These are phyloP conservation scores for Bondarzewia mesenterica DNA, from an alignment of 1,284 basidiomycete species.

Conservation along the genomic window DNA sequence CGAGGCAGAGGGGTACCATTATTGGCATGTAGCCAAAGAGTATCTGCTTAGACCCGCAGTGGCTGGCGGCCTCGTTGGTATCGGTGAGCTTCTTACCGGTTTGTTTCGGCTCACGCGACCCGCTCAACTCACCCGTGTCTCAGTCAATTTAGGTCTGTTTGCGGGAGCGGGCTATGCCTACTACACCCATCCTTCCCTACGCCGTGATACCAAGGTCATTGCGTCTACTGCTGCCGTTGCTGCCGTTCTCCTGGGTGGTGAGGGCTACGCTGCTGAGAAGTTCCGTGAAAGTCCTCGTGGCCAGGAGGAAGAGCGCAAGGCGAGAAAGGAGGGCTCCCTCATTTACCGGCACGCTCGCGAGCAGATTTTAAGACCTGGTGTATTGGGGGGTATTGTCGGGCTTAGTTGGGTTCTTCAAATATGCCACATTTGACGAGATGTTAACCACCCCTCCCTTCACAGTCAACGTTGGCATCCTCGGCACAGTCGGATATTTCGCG, in stretches of 20 bases:
- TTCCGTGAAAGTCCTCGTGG: conserved; percentile 57
- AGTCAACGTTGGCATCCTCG: conserved; percentile 68
- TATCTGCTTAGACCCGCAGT: conserved; percentile 61
- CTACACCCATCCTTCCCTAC: conserved; percentile 58
- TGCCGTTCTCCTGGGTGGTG: conserved; percentile 48
- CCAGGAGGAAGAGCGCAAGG: conserved; percentile 46
- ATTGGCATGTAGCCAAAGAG: conserved; percentile 53
- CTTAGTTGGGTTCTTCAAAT: conserved; percentile 31
- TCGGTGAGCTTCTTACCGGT: conserved; percentile 38
- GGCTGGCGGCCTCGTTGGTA: conserved; percentile 65
- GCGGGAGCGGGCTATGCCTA: conserved; percentile 55
- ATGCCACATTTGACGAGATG: neutral
- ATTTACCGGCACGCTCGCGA: conserved; percentile 55
- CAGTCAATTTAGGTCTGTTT: conserved; percentile 70
- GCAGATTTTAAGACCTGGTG: conserved; percentile 57
- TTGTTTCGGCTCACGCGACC: neutral
- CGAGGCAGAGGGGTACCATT: conserved; percentile 44
- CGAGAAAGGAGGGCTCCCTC: conserved; percentile 53
- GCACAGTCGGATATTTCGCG: conserved; percentile 59
- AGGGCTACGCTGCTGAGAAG: conserved; percentile 58
- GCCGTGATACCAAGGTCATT: conserved; percentile 50
- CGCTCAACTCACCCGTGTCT: neutral
- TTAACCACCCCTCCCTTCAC: conserved; percentile 1
- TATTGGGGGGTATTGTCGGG: conserved; percentile 64
- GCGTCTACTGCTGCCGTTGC: conserved; percentile 45